Evolutionary conservation across 257 asterid genomes (phyloP).

Genomic region (Gentiana dahurica): DNA sequence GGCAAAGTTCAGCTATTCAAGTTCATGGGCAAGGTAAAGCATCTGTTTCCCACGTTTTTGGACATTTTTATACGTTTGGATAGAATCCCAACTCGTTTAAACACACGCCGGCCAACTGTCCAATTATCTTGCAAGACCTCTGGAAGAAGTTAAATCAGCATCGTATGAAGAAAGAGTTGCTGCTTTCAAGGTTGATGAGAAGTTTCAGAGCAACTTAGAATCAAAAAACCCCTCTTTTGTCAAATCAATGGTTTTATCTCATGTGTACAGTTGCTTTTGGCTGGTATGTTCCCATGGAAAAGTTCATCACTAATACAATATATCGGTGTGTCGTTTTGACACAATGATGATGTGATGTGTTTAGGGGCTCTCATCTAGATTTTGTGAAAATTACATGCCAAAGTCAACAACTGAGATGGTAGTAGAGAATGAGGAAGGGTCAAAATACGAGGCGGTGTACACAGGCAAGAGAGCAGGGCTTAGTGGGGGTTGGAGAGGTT

Average conservation of each 20-base stretch:
- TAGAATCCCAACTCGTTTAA: slow-evolving; percentile 5
- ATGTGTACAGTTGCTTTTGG: slow-evolving; percentile 96
- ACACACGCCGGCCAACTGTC: slow-evolving; percentile 8
- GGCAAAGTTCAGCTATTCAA: slow-evolving; percentile 27
- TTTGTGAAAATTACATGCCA: slow-evolving; percentile 59
- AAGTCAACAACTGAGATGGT: slow-evolving; percentile 41
- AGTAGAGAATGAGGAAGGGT: slow-evolving; percentile 53
- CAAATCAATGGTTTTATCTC: slow-evolving; percentile 84
- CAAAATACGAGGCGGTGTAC: slow-evolving; percentile 46
- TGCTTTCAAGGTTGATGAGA: slow-evolving; percentile 56
- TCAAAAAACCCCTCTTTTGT: slow-evolving; percentile 54
- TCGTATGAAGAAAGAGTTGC: slow-evolving; percentile 45
- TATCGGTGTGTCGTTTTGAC: too few species aligned
- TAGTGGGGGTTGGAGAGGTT: slow-evolving; percentile 98
- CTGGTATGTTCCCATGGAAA: slow-evolving; percentile 43
- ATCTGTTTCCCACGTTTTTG: background rate
- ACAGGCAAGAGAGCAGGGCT: slow-evolving; percentile 67
- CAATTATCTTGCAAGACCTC: slow-evolving; percentile 79
- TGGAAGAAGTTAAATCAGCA: slow-evolving; percentile 66
- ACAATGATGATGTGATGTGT: background rate
- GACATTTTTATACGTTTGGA: background rate
- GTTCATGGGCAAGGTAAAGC: slow-evolving; percentile 60
- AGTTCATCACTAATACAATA: too few species aligned
- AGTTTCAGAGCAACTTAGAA: slow-evolving; percentile 48
- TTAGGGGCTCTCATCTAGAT: slow-evolving; percentile 68